Conservation (phyloP, 2,329 filamentous ascomycete species). For the Colletotrichum tropicale region DNA sequence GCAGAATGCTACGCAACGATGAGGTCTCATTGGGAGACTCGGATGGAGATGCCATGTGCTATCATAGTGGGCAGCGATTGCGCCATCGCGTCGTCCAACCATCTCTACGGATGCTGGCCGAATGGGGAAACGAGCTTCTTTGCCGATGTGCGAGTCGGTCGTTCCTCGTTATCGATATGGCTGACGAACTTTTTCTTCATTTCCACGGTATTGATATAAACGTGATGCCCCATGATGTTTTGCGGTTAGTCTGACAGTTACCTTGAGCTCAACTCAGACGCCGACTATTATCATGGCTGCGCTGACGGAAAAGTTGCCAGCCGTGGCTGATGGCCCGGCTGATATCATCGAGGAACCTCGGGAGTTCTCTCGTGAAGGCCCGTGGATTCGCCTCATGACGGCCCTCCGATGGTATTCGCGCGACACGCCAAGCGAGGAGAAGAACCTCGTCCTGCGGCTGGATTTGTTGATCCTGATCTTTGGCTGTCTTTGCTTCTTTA, state of each 20-base stretch:
- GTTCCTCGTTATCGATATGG: neutral
- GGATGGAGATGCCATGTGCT: constrained; percentile 1
- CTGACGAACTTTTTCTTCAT: neutral
- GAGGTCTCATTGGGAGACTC: neutral
- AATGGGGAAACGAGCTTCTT: neutral
- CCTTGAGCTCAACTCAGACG: neutral
- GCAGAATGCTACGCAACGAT: neutral
- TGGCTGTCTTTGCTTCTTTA: constrained; percentile 43
- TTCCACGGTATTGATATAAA: neutral
- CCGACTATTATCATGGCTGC: neutral
- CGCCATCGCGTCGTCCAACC: constrained; percentile 13
- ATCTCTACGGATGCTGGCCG: neutral
- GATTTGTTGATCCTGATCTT: constrained; percentile 41
- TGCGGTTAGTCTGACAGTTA: neutral
- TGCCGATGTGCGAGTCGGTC: neutral
- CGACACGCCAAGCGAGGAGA: constrained; percentile 34
- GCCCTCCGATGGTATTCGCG: constrained; percentile 35
- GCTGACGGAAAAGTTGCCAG: constrained; percentile 5
- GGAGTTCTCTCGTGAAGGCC: neutral
- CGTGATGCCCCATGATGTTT: neutral
- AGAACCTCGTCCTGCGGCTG: constrained; percentile 37
- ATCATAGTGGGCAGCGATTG: constrained; percentile 15
- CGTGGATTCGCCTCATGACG: constrained; percentile 32
- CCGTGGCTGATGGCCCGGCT: neutral
- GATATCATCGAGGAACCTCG: neutral